phyloP scores from a whole-genome alignment of 2,329 filamentous ascomycete genomes.

The Colletotrichum orbiculare region DNA sequence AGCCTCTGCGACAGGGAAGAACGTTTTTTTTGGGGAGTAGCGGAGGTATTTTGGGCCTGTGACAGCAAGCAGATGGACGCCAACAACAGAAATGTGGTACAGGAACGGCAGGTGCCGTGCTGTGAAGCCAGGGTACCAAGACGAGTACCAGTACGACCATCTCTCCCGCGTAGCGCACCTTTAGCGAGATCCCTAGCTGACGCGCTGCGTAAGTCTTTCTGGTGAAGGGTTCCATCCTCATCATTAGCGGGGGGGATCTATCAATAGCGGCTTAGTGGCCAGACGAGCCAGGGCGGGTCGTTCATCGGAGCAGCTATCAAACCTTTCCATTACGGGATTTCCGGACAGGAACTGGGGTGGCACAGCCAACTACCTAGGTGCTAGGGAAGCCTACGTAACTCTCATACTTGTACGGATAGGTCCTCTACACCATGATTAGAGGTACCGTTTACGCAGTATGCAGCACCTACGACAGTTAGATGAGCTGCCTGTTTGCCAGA shows the following conservation, averaged over 20 bases:
- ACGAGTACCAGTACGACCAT: too few relatives aligned
- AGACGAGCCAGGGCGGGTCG: background rate
- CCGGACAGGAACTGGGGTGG: slow-evolving; percentile 26
- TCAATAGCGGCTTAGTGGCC: slow-evolving; percentile 25
- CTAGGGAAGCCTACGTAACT: slow-evolving; percentile 29
- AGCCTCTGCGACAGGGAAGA: background rate
- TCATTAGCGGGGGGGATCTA: slow-evolving; percentile 15
- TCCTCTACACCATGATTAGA: background rate
- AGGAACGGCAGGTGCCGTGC: slow-evolving; percentile 3
- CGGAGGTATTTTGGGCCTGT: background rate
- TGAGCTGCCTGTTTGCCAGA: too few relatives aligned
- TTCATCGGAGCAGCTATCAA: slow-evolving; percentile 9
- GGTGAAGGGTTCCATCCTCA: slow-evolving; percentile 15
- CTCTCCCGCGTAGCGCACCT: too few relatives aligned
- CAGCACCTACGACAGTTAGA: too few relatives aligned
- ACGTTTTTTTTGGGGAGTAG: background rate
- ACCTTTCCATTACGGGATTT: slow-evolving; percentile 11
- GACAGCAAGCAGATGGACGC: slow-evolving; percentile 3
- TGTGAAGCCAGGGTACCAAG: background rate
- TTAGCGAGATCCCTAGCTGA: background rate
- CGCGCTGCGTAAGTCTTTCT: slow-evolving; percentile 22
- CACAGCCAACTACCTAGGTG: slow-evolving; percentile 12
- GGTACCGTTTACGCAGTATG: background rate
- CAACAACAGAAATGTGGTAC: background rate
- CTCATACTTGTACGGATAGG: background rate